Base-by-base conservation (phyloP, 2,329 filamentous ascomycete species). In the Bipolaris oryzae region DNA sequence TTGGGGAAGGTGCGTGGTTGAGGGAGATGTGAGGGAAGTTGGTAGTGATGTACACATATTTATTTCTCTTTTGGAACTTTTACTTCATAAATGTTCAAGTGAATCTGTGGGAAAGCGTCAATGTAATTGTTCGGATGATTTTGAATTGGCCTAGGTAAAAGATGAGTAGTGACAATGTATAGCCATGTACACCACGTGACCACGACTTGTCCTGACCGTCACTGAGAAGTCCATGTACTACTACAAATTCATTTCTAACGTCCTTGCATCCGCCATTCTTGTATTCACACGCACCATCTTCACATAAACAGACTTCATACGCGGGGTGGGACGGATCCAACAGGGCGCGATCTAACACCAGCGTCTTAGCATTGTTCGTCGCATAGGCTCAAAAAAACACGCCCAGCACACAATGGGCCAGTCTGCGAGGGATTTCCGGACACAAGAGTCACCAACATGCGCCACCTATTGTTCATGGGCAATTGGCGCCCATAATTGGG, bases 361-460 rank as follows among this genome's bases (percentile, higher is more conserved):
- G 28, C 11, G 18, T 39, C 39, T 55, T 55, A 38, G 31, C 33
- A 55, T 55, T 55, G 46, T 54, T 54, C 31, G 31, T 44, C n/a
- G 45, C 51, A 43, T 13, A 9, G 7, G 6, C 13, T 43, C 15
- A 16, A 25, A 7, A 18, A 10, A n/a, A 34, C 3, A 20, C 34
- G 39, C 23, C 13, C 1, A 38, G 16, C 13, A 16, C 20, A 37
- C 28, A 25, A 47, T 23, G 21, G 34, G 9, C 9, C 13, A 15
- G 37, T 48, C n/a, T 20, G 45, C 45, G 34, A 48, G 45, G 45
- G 45, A 20, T 13, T 33, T 35, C 45, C 45, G 38, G 37, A 15
- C 9, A 20, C 15, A 38, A 48, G 45, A 28, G 3, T 16, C 6
- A 25, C 34, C 21, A 18, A 7, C 6, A 7, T 25, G 21, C 33